These are phyloP conservation scores for Fonsecaea nubica DNA, from an alignment of 2,329 filamentous ascomycete genomes.

Conservation along the genomic window DNA sequence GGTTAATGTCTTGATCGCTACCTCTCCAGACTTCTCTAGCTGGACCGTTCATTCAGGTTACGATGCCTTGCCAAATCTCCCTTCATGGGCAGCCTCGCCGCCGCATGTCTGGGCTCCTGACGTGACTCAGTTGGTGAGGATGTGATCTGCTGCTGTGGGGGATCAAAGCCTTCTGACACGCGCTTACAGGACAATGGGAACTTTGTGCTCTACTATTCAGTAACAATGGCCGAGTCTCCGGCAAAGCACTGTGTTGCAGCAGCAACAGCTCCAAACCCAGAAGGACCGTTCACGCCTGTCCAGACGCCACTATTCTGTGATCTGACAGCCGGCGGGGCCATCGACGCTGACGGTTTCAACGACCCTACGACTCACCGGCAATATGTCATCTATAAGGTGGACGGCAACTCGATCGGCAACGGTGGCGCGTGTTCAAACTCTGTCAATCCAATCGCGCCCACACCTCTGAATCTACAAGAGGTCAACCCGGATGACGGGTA, in stretches of 20 bases:
- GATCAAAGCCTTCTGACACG: conserved; percentile 62
- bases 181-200: conserved; percentile 45
- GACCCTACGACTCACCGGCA: conserved; percentile 60
- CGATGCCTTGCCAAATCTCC: conserved; percentile 60
- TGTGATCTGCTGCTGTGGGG: neutral
- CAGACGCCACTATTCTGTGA: conserved; percentile 61
- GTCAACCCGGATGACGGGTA: conserved; percentile 54
- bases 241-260: conserved; percentile 64
- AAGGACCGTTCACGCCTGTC: conserved; percentile 61
- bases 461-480: conserved; percentile 51
- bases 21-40: conserved; percentile 54
- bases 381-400: conserved; percentile 71
- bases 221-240: conserved; percentile 50
- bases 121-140: conserved; percentile 56
- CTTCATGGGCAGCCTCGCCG: conserved; percentile 55
- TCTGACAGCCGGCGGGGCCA: conserved; percentile 61
- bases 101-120: conserved; percentile 66
- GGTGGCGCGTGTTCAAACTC: conserved; percentile 58
- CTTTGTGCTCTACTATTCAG: conserved; percentile 63
- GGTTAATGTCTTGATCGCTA: conserved; percentile 62
- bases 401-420: conserved; percentile 63
- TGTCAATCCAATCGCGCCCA: conserved; percentile 44
- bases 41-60: conserved; percentile 57
- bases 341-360: conserved; percentile 66
- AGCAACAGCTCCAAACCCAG: conserved; percentile 57